Base-by-base conservation (phyloP, 441 rosid species). In the Aleurites moluccanus region DNA sequence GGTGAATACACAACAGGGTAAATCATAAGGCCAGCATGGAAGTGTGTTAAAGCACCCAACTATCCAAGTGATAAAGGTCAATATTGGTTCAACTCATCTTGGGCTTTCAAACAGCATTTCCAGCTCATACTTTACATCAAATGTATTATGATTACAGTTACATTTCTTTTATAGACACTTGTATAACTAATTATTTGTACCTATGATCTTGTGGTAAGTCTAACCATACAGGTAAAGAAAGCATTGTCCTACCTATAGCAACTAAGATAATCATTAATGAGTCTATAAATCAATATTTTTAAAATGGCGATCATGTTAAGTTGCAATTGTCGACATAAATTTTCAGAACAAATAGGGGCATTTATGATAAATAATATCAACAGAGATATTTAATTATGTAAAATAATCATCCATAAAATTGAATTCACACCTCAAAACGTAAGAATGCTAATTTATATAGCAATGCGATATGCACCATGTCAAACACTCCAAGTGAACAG, bases 391-490 rank as follows among this genome's bases (percentile, higher is more conserved):
- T 50, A 30, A 67, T 13, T 60, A 21, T 5, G 1, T 52, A 1
- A 40, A 14, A 30, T 0, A 38, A 27, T 21, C 1, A 20, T 13
- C 5, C 25, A 35, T 2, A 57, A 67, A 42, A 30, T 40, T 42
- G 38, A 73, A 50, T 55, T 21, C 65, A 38, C 71, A 91, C 99
- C 97, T 92, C 93, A 77, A 95, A 89, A 27, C 76, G 80, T 61
- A 75, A 80, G 82, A 91, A 78, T 14, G 83, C 91, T 18, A 59
- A 78, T 53, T 72, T 9, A 80, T 86, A 88, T 23, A 80, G 0
- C 66, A 90, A 81, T 20, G 84, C 93, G 38, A 88, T 83, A 73
- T 85, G 50, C 6, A 0, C 0, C 50, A 77, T 79, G 80, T 82
- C 2, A 69, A 80, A 62, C 52, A 92, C 38, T 63, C 89, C 86